Conservation (phyloP, 2,329 filamentous ascomycete genomes). For the Stromatinia cepivora region DNA sequence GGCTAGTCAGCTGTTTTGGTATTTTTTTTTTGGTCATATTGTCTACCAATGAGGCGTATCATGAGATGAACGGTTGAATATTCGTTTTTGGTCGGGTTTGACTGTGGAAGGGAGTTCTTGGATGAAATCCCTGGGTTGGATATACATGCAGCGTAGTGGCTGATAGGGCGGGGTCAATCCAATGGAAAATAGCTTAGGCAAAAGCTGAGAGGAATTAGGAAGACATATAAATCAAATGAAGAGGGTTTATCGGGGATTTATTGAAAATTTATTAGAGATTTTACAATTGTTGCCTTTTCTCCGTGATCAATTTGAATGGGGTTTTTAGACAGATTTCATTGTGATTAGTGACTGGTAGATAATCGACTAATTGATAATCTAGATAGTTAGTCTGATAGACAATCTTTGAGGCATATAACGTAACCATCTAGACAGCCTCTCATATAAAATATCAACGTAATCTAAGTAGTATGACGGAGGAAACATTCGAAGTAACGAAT, state of each 20-base stretch:
- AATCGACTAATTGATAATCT: background rate
- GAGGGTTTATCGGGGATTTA: conserved; percentile 15
- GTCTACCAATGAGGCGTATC: conserved; percentile 19
- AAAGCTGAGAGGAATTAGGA: conserved; percentile 8
- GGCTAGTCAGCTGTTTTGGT: conserved; percentile 11
- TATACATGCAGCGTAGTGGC: conserved; percentile 16
- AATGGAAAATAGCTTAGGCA: background rate
- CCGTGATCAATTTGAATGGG: background rate
- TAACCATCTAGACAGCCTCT: background rate
- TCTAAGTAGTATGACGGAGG: background rate
- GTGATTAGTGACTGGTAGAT: background rate
- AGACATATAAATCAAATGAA: conserved; percentile 12
- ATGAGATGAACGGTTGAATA: conserved; percentile 21
- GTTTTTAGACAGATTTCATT: background rate
- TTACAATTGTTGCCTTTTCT: background rate
- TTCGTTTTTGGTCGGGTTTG: conserved; percentile 12
- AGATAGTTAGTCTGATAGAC: background rate
- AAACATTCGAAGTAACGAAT: background rate
- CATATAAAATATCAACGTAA: background rate
- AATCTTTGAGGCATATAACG: background rate
- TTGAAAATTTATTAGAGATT: background rate
- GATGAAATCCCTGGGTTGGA: conserved; percentile 22
- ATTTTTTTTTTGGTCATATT: conserved; percentile 20
- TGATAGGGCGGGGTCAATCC: conserved; percentile 2
- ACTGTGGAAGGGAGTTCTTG: conserved; percentile 23